Conservation (phyloP, 805 yeast species). For the Vanderwaltozyma tropicalis region DNA sequence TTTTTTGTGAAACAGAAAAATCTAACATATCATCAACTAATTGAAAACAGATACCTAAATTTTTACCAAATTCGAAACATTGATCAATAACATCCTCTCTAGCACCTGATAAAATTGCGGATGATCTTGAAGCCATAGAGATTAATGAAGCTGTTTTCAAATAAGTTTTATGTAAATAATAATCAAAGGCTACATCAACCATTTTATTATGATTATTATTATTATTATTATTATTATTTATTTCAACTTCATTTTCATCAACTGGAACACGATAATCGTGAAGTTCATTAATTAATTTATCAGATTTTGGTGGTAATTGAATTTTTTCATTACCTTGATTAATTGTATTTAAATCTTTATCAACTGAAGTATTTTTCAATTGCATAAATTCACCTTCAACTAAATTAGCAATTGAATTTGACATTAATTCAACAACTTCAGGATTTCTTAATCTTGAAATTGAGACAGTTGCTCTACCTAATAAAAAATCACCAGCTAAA, state of each 20-base stretch:
- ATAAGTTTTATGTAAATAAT: constrained; percentile 90
- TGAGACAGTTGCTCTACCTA: constrained; percentile 94
- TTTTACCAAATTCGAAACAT: constrained; percentile 85
- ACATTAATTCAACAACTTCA: constrained; percentile 92
- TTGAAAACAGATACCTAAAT: constrained; percentile 91
- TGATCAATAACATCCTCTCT: constrained; percentile 64
- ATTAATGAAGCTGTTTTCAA: constrained; percentile 89
- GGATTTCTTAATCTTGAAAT: constrained; percentile 87
- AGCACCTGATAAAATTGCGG: constrained; percentile 88
- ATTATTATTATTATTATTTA: too few species aligned
- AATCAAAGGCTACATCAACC: constrained; percentile 86
- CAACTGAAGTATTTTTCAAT: constrained; percentile 79
- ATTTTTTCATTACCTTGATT: constrained; percentile 21
- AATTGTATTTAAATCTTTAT: constrained; percentile 33
- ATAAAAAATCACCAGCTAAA: constrained; percentile 87
- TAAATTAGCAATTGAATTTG: constrained; percentile 91
- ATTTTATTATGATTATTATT: constrained; percentile 47
- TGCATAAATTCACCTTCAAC: constrained; percentile 99
- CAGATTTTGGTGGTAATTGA: constrained; percentile 34
- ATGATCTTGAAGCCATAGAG: constrained; percentile 86
- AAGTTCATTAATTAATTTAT: constrained; percentile 7
- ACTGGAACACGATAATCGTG: constrained; percentile 27
- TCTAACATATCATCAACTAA: constrained; percentile 93
- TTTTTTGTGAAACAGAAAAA: constrained; percentile 76
- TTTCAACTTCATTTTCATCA: constrained; percentile 4